Percentiles rank a stretch among this genome's conserved stretches.
These are phyloP conservation scores for Cryoendolithus antarcticus DNA, from an alignment of 2,329 filamentous ascomycete species.

Conservation along the genomic window DNA sequence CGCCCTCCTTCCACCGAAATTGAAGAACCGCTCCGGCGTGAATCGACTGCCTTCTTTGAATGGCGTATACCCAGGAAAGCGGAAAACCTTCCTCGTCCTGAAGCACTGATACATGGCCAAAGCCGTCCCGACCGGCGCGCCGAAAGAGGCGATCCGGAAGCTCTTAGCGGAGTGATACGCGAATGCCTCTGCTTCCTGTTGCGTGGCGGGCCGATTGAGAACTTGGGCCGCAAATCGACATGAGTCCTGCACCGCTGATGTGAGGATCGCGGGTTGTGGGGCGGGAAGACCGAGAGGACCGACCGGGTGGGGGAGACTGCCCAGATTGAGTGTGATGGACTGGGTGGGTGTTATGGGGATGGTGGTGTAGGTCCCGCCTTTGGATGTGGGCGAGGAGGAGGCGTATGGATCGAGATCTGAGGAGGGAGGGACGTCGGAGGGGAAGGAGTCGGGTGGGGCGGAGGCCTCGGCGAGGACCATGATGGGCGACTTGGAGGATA, in stretches of 20 bases:
- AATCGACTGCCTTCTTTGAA: slow-evolving; percentile 23
- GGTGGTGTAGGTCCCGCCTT: slow-evolving; percentile 14
- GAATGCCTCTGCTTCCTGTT: slow-evolving; percentile 32
- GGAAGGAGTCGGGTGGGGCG: slow-evolving; percentile 20
- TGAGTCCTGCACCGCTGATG: slow-evolving; percentile 20
- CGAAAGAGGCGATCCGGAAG: slow-evolving; percentile 27
- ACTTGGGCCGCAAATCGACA: slow-evolving; percentile 19
- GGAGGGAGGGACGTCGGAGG: slow-evolving; percentile 23
- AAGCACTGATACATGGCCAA: slow-evolving; percentile 24
- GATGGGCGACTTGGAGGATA: slow-evolving; percentile 4
- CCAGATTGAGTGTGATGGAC: slow-evolving; percentile 24
- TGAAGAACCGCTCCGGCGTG: slow-evolving; percentile 25
- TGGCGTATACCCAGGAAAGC: slow-evolving; percentile 32
- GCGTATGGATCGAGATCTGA: slow-evolving; percentile 29
- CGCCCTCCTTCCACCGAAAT: slow-evolving; percentile 23
- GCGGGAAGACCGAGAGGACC: slow-evolving; percentile 21
- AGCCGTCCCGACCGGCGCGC: slow-evolving; percentile 22
- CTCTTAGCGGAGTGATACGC: slow-evolving; percentile 28
- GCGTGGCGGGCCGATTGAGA: slow-evolving; percentile 25
- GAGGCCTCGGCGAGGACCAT: slow-evolving; percentile 32
- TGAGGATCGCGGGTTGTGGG: slow-evolving; percentile 17
- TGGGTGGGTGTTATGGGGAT: slow-evolving; percentile 6
- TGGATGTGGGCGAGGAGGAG: slow-evolving; percentile 24
- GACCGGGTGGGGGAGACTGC: slow-evolving; percentile 25
- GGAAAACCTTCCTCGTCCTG: slow-evolving; percentile 21